These are phyloP conservation scores for Trichoderma hamatum DNA, from an alignment of 2,329 filamentous ascomycete genomes.

Conservation along the genomic window DNA sequence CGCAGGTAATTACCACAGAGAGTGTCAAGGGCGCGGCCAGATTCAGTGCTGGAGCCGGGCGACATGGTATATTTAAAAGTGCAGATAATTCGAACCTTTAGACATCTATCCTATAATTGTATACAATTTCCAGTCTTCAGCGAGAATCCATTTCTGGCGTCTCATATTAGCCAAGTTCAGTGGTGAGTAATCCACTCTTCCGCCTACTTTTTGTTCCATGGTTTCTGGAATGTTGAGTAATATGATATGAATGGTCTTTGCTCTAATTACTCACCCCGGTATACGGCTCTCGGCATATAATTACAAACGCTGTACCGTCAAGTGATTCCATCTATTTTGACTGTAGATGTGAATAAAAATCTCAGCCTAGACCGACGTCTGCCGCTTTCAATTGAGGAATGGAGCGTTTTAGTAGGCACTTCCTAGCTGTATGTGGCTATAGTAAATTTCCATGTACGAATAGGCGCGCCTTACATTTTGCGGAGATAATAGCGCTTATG, in stretches of 20 bases:
- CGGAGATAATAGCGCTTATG: conserved; percentile 1
- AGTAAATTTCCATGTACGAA: background rate
- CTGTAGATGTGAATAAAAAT: background rate
- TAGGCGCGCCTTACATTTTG: conserved; percentile 15
- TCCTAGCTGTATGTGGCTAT: background rate
- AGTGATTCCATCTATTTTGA: background rate
- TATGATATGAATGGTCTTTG: background rate
- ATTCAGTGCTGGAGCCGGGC: conserved; percentile 13
- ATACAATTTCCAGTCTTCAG: background rate
- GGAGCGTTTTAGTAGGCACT: background rate
- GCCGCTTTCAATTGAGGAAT: background rate
- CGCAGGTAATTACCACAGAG: conserved; percentile 1
- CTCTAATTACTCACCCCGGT: too few relatives aligned
- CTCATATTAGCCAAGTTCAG: background rate
- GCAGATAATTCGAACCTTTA: conserved; percentile 21
- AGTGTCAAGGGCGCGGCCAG: conserved; percentile 13
- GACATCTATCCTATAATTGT: too few relatives aligned
- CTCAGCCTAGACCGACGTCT: background rate
- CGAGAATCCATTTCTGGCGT: background rate
- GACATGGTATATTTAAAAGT: conserved; percentile 13
- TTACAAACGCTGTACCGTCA: too few relatives aligned
- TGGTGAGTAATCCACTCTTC: background rate
- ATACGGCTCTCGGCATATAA: background rate
- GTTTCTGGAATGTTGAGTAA: too few relatives aligned
- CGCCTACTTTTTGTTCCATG: too few relatives aligned